Evolutionary conservation across 257 asterid species (phyloP), one percentile per base, ranked within the genome.

Genomic region (Solanum arcanum): DNA sequence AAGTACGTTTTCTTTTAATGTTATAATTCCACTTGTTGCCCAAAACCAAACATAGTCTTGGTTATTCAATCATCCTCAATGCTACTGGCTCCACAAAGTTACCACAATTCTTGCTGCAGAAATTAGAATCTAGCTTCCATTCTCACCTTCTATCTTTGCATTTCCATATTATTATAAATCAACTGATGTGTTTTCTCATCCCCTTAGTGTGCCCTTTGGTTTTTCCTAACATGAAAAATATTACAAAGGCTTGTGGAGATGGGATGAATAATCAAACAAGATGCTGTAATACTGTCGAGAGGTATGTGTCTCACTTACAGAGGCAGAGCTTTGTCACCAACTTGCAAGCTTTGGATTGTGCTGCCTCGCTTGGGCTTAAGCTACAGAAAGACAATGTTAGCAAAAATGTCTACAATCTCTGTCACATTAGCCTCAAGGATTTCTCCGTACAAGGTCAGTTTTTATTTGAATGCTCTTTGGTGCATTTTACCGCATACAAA

Each of bases 261-360:
- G 92, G 86, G 87, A 89, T 72, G 73, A 91, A 87, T 88, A 95
- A 95, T 88, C 92, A 90, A 69, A 91, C 92, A 33, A 92, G 77
- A 70, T 97, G 99, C 89, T 97, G 99, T 90, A 85, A 89, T 62
- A 92, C 97, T 2, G 75, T 97, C 56, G 98, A 93, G 88, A 94
- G 90, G 86, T 96, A 93, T 25, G 94, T 97, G 44, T 92, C 98
- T 75, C 98, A 92, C 95, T 91, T 97, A 92, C 99, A 97, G 91
- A 93, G 94, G 89, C 99, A 97, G 93, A 95, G 97, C 91, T 95
- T 97, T 60, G 94, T 96, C 89, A 97, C 99, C 46, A 97, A 97
- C 93, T 92, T 97, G 93, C 99, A 97, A 90, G 99, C 99, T 86
- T 87, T 96, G 86, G 94, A 97, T 87, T 97, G 99, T 91, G 99